Evolutionary conservation across 352 stramenopile species (phyloP).

Genomic region (Pythium periplocum): DNA sequence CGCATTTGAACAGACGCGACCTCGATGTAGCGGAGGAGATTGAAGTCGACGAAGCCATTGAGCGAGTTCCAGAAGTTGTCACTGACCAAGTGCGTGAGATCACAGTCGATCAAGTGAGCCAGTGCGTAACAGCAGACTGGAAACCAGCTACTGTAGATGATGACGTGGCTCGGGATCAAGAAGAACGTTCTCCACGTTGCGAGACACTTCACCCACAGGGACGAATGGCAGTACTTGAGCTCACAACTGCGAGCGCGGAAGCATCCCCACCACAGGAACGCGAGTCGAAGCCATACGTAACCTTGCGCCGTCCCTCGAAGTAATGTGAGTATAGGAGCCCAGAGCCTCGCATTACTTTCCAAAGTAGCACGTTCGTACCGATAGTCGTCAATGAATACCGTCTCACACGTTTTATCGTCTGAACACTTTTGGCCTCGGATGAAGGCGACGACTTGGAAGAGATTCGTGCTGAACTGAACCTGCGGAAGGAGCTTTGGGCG

Average conservation of each 20-base stretch:
- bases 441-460: conserved; percentile 9
- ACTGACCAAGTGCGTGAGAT: conserved; percentile 15
- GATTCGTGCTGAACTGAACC: not conserved
- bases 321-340: not conserved
- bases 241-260: conserved; percentile 4
- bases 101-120: conserved; percentile 23
- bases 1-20: conserved; percentile 31
- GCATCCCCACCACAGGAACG: conserved; percentile 8
- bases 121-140: conserved; percentile 24
- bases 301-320: conserved; percentile 8
- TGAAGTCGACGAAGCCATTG: conserved; percentile 15
- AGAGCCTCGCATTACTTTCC: conserved; percentile 2
- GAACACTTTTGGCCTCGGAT: conserved; percentile 8
- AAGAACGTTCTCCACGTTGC: conserved; percentile 4
- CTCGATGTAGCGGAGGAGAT: conserved; percentile 12
- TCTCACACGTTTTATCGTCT: not conserved
- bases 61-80: conserved; percentile 20
- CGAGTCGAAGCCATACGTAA: conserved; percentile 16
- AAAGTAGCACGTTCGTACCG: conserved; percentile 18
- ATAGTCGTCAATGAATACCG: conserved; percentile 21
- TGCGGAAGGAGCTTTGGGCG: not conserved
- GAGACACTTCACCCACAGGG: not conserved
- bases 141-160: conserved; percentile 26
- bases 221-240: not conserved
- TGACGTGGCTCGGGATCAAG: conserved; percentile 13